These are phyloP conservation scores for Pichia sp. DNA, from an alignment of 1,139 yeast species.

Conservation along the genomic window DNA sequence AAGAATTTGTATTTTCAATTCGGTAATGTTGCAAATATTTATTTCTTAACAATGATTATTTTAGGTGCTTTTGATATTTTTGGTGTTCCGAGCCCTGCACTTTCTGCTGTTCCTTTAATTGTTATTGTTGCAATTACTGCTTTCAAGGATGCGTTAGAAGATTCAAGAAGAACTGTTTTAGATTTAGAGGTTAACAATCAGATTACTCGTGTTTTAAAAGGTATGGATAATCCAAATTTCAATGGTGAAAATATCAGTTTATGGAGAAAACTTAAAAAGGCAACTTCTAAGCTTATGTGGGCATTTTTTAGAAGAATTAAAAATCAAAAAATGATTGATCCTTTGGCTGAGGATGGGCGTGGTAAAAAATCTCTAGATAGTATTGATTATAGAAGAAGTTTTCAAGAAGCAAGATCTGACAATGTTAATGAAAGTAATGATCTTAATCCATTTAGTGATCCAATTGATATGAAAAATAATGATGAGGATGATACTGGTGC, in stretches of 20 bases:
- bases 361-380: constrained; percentile 27
- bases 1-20: constrained; percentile 77
- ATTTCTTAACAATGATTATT: constrained; percentile 74
- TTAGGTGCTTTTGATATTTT: constrained; percentile 84
- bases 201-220: constrained; percentile 67
- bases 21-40: constrained; percentile 82
- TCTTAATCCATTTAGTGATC: constrained; percentile 22
- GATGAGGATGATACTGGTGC: constrained; percentile 6
- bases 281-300: constrained; percentile 33
- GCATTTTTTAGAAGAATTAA: constrained; percentile 26
- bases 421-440: constrained; percentile 16
- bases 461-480: constrained; percentile 20
- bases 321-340: constrained; percentile 26
- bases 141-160: constrained; percentile 89
- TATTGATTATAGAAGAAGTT: constrained; percentile 26
- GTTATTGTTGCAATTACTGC: constrained; percentile 88
- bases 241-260: constrained; percentile 53
- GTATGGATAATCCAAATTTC: constrained; percentile 72
- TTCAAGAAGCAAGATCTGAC: constrained; percentile 17
- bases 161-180: constrained; percentile 71
- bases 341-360: constrained; percentile 32
- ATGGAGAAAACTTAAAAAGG: constrained; percentile 66
- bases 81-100: constrained; percentile 85
- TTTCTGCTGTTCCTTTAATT: constrained; percentile 89
- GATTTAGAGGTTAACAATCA: constrained; percentile 87